Evolutionary conservation across 2,329 filamentous ascomycete genomes (phyloP), one percentile per base, ranked within the genome.

Genomic region (Phaeophleospora eucalypticola): DNA sequence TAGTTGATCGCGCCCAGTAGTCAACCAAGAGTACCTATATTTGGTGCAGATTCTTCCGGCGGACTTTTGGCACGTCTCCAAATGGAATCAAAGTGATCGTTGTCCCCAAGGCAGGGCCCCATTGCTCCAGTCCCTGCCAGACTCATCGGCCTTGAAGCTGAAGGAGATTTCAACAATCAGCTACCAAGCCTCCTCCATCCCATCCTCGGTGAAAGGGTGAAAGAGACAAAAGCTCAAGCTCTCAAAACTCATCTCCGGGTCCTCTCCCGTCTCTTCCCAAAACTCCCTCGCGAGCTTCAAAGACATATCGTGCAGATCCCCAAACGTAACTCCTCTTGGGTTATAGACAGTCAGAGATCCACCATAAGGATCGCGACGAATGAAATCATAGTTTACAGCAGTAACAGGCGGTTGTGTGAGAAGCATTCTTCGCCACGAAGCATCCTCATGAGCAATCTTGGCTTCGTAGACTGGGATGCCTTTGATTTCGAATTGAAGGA

Each of bases 181-280:
- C n/a, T 24, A 49, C 42, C 46, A 49, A 4, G 32, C 39, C 42
- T 49, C 46, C 42, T 49, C 37, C 33, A 37, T 38, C 17, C n/a
- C 18, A 36, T 45, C 46, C 15, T 37, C 29, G 10, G 18, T 35
- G 32, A 36, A 38, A 10, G 47, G 47, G 42, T 45, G 43, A 10
- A 43, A 34, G 35, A 50, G 37, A 43, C 39, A 41, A 40, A 50
- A 50, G 21, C 43, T 43, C 35, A 43, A 21, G 24, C 38, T 46
- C 47, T 38, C 43, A 32, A 36, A 46, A 17, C 17, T 46, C 29
- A 41, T n/a, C 16, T 43, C 43, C 35, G 21, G 14, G 35, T 42
- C 39, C 20, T 42, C 18, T 3, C 43, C 47, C 1, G 36, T 45
- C 40, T 21, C 39, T 12, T 32, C n/a, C 21, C 36, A 27, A 40